Base-by-base conservation (phyloP, 768 basidiomycete species). In the Boletus fagicola region DNA sequence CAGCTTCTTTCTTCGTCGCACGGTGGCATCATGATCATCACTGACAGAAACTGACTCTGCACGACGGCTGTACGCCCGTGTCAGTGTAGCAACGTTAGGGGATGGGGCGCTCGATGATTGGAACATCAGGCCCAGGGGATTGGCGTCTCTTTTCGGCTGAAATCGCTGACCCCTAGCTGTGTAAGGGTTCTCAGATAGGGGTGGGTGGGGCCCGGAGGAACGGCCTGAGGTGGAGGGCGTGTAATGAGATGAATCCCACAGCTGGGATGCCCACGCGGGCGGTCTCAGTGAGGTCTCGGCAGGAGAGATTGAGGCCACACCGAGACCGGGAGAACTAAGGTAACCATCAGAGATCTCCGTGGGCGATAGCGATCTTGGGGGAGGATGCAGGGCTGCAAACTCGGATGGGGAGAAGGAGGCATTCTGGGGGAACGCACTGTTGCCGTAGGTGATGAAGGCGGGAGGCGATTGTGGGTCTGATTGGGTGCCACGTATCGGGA, bases 91-190 rank as follows among this genome's bases (percentile, higher is more conserved):
- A 28, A 75, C 72, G 55, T 77, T 78, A 3, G 77, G 72, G 51
- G 85, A 77, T 20, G 89, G 89, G 1, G 89, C 89, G 60, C 87
- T 88, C 11, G 87, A 80, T 12, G 88, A 86, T 52, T 83, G 83
- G 75, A 91, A 88, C 53, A 85, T 73, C 38, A 82, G 79, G 18
- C 76, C 74, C 31, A 83, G 74, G n/a, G 83, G 69, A 49, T 72
- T 70, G 53, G 68, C 45, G 58, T 75, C 67, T 66, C 65, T 81
- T 74, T 63, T 79, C 72, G 65, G 79, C 9, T 66, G 70, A 56
- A 73, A 68, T 44, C 66, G 72, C 33, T 71, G 79, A 20, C 72
- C 69, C 63, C 74, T 76, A 42, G 76, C 74, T 38, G 76, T 72
- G 65, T 75, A 77, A 55, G 71, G 72, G 59, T 76, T 77, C 45